phyloP scores from a whole-genome alignment of 371 early-diverging fungal genomes.

The Gilbertella persicaria region DNA sequence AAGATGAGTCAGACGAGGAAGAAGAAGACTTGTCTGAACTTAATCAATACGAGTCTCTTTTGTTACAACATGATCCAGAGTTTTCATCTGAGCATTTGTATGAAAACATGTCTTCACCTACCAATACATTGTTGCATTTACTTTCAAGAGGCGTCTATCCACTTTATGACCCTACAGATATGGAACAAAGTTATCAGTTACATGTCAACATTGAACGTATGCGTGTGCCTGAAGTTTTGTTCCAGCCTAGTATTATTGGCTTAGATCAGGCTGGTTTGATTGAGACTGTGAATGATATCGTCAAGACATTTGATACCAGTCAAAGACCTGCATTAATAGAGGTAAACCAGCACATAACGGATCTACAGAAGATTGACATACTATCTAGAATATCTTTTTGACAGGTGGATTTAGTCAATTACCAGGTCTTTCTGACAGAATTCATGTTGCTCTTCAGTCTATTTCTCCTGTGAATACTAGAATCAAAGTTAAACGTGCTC shows the following conservation, averaged over 20 bases:
- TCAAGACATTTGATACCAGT: constrained; percentile 58
- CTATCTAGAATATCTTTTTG: constrained; percentile 69
- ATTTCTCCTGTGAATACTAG: constrained; percentile 65
- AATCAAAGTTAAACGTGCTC: constrained; percentile 64
- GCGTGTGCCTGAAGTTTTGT: constrained; percentile 84
- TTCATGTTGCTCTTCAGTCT: constrained; percentile 58
- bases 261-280: constrained; percentile 86
- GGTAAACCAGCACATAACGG: constrained; percentile 21
- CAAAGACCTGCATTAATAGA: constrained; percentile 49
- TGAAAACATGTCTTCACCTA: constrained; percentile 49
- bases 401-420: constrained; percentile 79
- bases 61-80: constrained; percentile 73
- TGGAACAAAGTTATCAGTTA: constrained; percentile 72
- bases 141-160: constrained; percentile 59
- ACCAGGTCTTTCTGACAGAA: constrained; percentile 64
- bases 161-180: constrained; percentile 66
- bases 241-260: constrained; percentile 85
- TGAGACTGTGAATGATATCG: constrained; percentile 72
- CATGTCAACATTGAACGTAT: constrained; percentile 89
- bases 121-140: constrained; percentile 51
- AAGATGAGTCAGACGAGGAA: constrained; percentile 85
- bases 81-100: constrained; percentile 62
- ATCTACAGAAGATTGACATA: background rate
- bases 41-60: constrained; percentile 67
- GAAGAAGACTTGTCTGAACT: constrained; percentile 72